Conservation (phyloP, 441 rosid genomes). For the Gossypium davidsonii region DNA sequence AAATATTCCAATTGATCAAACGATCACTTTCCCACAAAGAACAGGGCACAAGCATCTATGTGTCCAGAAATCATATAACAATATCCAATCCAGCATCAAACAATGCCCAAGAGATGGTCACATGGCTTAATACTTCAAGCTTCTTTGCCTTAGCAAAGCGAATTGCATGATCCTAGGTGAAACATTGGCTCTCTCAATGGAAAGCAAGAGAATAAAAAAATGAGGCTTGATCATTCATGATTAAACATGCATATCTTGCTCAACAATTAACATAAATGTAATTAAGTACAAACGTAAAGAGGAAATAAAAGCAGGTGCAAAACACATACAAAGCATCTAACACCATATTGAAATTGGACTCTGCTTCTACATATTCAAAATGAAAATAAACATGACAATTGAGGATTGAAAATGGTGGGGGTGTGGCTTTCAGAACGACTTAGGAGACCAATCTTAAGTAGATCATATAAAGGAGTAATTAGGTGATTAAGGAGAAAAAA, state of each 20-base stretch:
- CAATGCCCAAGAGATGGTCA: background rate
- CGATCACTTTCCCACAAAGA: background rate
- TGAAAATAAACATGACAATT: background rate
- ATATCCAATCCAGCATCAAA: background rate
- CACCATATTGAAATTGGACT: background rate
- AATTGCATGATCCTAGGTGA: background rate
- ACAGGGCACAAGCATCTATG: background rate
- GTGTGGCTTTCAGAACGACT: background rate
- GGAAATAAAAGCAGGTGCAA: background rate
- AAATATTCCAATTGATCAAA: background rate
- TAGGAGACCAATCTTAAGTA: background rate
- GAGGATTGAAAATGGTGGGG: background rate
- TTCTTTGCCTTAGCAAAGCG: background rate
- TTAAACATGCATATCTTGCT: background rate
- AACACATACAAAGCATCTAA: background rate
- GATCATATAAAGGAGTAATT: background rate
- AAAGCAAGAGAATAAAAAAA: background rate
- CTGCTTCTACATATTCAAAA: background rate
- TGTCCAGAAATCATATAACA: background rate
- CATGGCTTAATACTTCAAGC: background rate
- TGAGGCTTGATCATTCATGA: background rate
- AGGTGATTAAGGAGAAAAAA: background rate
- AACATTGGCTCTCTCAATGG: background rate
- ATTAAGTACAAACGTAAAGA: background rate
- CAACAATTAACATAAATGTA: background rate